Evolutionary conservation across 495 filamentous ascomycete genomes (phyloP), one percentile per base, ranked within the genome.

Genomic region (Mycothermus thermophilus): DNA sequence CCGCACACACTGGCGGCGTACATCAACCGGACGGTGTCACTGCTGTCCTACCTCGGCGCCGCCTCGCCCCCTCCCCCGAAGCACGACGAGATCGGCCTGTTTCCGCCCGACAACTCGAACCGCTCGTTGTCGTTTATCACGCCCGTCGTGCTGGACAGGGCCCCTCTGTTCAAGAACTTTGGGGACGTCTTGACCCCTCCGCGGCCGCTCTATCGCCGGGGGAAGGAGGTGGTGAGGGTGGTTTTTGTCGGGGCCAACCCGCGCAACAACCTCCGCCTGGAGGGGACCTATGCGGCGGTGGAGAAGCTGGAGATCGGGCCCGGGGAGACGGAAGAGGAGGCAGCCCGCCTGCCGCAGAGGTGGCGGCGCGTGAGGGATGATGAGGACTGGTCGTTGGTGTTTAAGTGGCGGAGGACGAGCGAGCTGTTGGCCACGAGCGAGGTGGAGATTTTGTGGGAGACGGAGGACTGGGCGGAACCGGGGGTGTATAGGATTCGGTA

Each of bases 1-100:
- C 83, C 83, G n/a, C 77, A 87, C 48, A 93, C 84, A 13, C 67
- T 95, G 4, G 77, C 84, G 24, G 88, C 85, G 1, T 88, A 94
- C 58, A 79, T 97, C 57, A 84, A 92, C 52, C 58, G 87, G 22
- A 90, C 83, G 4, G 65, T 80, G 22, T 71, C 70, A 6, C 74
- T 77, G 44, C 64, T 93, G 4, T 74, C 74, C 2, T 82, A 80
- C 47, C 71, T 97, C 5, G 49, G 66, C 26, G 55, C 64, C 20
- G 52, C 59, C 20, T 52, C 50, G 7, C 21, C 57, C 11, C 44
- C 63, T 1, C 70, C 75, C 2, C 57, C 68, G 2, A 9, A 27
- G 24, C 56, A 70, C 20, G 49, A 57, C 6, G 50, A 53, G 2
- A 77, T 18, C 10, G 41, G 81, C 1, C 74, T 82, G 2, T 65